Evolutionary conservation across 1,139 yeast species (phyloP), one percentile per base, ranked within the genome.

Genomic region (Nadsonia commutata): DNA sequence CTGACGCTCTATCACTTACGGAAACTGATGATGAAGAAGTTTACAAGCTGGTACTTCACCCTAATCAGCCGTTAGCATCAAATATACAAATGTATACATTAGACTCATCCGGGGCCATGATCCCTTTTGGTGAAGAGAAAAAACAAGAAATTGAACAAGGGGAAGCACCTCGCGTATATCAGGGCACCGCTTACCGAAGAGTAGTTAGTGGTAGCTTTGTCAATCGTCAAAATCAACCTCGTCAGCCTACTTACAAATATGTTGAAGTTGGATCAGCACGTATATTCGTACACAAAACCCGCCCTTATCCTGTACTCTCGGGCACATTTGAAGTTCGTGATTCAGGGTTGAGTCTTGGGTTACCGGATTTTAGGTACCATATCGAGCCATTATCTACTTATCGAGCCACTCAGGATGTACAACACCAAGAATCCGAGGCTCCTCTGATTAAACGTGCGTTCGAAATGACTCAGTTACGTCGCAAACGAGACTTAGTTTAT

Each of bases 241-340:
- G 33, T 4, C 9, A 11, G 5, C 33, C 33, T 27, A 11, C 33
- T 27, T 27, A 27, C 33, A 27, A 27, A 27, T 59, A 50, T 48
- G 47, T 45, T 23, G 52, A 50, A 2, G 64, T 60, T 1, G 64
- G 64, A 2, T 58, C 63, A 63, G 64, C 64, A 8, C 52, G 64
- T 20, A 45, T 59, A 11, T 50, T 56, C 6, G 51, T 57, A 18
- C 49, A 48, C 31, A 33, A 46, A 20, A 49, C 48, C 20, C 50
- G 51, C 3, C 27, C 38, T 1, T 36, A 41, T 6, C 52, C 53
- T 9, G 37, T 42, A 9, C 43, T 57, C 11, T 53, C 54, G 27
- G 64, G 64, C 1, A 49, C 60, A 0, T 60, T 62, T 61, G 54
- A 53, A 42, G 64, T 60, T 3, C 61, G 57, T 44, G 64, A 60